Evolutionary conservation across 202 grass and related monocot genomes (phyloP).

Genomic region (Dendrocalamus latiflorus): DNA sequence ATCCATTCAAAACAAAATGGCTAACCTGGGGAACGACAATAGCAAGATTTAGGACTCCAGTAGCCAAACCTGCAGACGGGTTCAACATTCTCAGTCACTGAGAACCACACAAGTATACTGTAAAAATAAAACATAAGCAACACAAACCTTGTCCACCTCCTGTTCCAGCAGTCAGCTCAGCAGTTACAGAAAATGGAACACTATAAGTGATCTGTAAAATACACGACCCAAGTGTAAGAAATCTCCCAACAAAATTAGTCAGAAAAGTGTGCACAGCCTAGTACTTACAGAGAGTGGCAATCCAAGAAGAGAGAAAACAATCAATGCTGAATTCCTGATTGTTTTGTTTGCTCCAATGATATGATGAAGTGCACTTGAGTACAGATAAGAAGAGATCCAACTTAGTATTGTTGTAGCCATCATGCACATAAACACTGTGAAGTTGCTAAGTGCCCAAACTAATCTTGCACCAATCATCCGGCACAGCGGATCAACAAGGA

Average conservation of each 20-base stretch:
- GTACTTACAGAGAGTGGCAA: conserved; percentile 84
- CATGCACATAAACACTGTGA: conserved; percentile 92
- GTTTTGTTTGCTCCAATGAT: conserved; percentile 73
- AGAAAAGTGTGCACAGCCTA: conserved; percentile 4
- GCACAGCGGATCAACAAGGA: conserved; percentile 87
- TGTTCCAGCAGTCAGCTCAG: conserved; percentile 76
- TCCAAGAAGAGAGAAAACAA: conserved; percentile 89
- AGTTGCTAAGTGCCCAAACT: conserved; percentile 95
- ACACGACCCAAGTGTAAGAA: too few species aligned
- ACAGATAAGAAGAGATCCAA: conserved; percentile 57
- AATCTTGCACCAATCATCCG: conserved; percentile 69
- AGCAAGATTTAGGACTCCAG: conserved; percentile 88
- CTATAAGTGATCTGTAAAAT: conserved; percentile 34
- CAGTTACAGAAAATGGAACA: conserved; percentile 89
- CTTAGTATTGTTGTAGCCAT: conserved; percentile 75
- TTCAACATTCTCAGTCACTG: not conserved
- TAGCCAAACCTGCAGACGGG: conserved; percentile 66
- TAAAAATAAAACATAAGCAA: not conserved
- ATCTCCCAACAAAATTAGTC: conserved; percentile 1
- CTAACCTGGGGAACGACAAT: conserved; percentile 91
- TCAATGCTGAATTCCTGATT: conserved; percentile 52
- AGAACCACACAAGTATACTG: not conserved
- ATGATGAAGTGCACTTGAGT: conserved; percentile 59
- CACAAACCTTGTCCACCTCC: conserved; percentile 93
- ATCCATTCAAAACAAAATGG: not conserved